Evolutionary conservation across 1,284 basidiomycete genomes (phyloP), one percentile per base, ranked within the genome.

Genomic region (Lignosus rhinocerotis): DNA sequence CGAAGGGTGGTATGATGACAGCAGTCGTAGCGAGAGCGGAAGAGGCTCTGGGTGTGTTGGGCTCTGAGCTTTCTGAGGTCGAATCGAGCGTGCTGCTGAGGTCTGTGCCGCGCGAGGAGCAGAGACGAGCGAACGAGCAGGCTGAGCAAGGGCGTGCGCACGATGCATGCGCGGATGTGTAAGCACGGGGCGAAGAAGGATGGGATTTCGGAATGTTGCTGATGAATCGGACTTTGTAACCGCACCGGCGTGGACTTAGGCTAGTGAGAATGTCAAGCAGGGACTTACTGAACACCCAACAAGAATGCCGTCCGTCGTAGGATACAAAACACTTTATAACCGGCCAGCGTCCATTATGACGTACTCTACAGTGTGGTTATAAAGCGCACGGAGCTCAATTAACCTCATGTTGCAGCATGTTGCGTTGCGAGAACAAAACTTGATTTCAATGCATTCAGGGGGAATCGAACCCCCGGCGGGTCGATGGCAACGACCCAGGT

Each of bases 391-490:
- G 25, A 25, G 25, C 25, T 25, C 25, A 25, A 25, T 25, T 25
- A 25, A 25, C 25, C 25, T 25, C 25, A 25, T 25, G 25, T 25
- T 25, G 25, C 4, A n/a, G n/a, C n/a, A n/a, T n/a, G n/a, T n/a
- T n/a, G n/a, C n/a, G n/a, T 25, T 25, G 25, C 25, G n/a, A 25
- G 25, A 25, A 25, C 25, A 25, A 25, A 25, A 25, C 25, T 25
- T 25, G 4, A n/a, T n/a, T n/a, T 25, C 25, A 36, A 36, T 36
- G 84, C 85, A 86, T 86, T 84, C 86, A 87, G 84, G 66, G 85
- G 83, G 84, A 86, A 87, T 88, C 82, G 84, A 87, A 87, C 85
- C 80, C 84, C 83, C 84, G 84, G 85, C 84, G 84, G 85, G 84
- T 86, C 73, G 73, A 77, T 78, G 62, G 62, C 62, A 63, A 63